A percentile compares a stretch with the other conserved stretches of the same genome.
Conservation (phyloP, 768 basidiomycete species). For the Tulasnella sp. region DNA sequence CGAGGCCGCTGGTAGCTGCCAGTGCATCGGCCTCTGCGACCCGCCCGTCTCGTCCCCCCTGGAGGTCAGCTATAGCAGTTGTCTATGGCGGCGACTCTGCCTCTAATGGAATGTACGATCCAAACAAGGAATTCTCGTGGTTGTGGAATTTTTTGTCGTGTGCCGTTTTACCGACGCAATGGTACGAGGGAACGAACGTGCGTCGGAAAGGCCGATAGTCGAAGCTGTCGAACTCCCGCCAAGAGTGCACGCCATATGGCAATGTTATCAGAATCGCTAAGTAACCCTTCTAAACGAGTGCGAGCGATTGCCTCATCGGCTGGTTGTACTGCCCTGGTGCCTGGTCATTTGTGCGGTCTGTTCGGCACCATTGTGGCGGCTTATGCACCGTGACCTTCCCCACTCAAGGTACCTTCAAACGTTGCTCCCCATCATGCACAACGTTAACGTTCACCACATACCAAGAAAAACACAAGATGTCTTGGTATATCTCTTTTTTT, state of each 20-base stretch:
- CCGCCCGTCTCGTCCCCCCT: no score
- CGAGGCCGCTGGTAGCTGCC: no score
- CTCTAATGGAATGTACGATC: not conserved
- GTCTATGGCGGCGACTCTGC: no score
- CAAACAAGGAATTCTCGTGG: not conserved
- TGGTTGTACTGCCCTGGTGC: not conserved
- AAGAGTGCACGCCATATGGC: not conserved
- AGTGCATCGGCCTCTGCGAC: no score
- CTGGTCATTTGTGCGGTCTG: not conserved
- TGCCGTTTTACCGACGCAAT: not conserved
- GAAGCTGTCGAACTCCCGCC: not conserved
- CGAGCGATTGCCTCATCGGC: not conserved
- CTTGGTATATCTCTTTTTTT: not conserved
- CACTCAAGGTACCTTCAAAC: not conserved
- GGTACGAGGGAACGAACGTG: not conserved
- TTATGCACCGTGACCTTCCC: not conserved
- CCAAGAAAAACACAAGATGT: not conserved
- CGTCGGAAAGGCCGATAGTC: not conserved
- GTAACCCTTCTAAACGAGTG: not conserved
- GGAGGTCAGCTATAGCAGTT: no score
- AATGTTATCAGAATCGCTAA: not conserved
- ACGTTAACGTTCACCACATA: not conserved
- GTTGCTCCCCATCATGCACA: not conserved
- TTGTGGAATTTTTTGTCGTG: not conserved
- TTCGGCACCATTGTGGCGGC: not conserved